Evolutionary conservation across 176 grass and related monocot genomes (phyloP), one percentile per base, ranked within the genome.

Genomic region (Juncus inflexus): DNA sequence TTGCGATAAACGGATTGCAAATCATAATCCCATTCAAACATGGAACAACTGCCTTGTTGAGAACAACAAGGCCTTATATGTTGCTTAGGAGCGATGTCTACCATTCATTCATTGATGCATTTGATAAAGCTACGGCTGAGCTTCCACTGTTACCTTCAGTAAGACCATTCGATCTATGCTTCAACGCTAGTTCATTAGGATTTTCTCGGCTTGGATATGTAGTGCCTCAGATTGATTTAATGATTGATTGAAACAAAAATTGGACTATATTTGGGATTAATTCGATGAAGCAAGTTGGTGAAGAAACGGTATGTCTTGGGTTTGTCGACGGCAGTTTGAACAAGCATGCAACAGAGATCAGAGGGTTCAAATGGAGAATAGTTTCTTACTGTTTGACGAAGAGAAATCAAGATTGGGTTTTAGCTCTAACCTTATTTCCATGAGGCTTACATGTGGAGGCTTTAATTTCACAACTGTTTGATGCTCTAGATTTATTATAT

Each of bases 361-460:
- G 86, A 38, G 82, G 70, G 0, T 72, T 58, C 86, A 82, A 67
- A 69, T 85, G 75, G 82, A 85, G 73, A 68, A 81, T 50, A 65
- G 66, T 61, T 40, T 89, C 38, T 57, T 84, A 40, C 41, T 70
- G 77, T 84, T 89, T 66, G 86, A 89, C 53, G 37, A 61, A 59
- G 77, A 75, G 12, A 85, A 70, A 71, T 9, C 7, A 43, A 63
- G 5, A 70, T 13, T 90, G 28, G 78, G 78, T 1, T 78, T 81
- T 35, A 14, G 11, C 9, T 67, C 73, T 10, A 66, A 51, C 12
- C 60, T 67, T 6, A 49, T 7, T 1, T 50, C 3, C 39, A 40
- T 67, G 9, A 52, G 40, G 11, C 28, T 19, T 63, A 63, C 42
- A 4, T 74, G 78, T 40, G 7, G 54, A 13, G 40, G 50, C 3